Base-by-base conservation (phyloP, 2,329 filamentous ascomycete genomes). In the Colletotrichum cereale region DNA sequence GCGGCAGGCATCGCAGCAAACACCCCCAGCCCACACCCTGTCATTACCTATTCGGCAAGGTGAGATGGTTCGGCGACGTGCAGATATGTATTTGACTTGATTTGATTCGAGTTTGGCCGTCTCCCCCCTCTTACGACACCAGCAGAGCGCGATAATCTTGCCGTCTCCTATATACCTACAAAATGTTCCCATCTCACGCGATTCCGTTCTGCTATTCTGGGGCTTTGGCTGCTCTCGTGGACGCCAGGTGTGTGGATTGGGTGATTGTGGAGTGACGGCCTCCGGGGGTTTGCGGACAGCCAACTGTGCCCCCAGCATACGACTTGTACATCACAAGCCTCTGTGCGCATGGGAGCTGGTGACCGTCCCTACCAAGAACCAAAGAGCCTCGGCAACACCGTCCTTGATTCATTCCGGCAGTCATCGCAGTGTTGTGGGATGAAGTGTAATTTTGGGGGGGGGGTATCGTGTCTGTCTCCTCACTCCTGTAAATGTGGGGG, bases 391-490 rank as follows among this genome's bases (percentile, higher is more conserved):
- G 5, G 3, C 16, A 24, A 36, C 18, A 29, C 21, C 21, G 34
- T 31, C 34, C 24, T 44, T 29, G 26, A 26, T 24, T 21, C n/a
- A 26, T 24, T 21, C n/a, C 55, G 36, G 16, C 34, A 29, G 24
- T 14, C 44, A 38, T 29, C 57, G 29, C 52, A 12, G 38, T 26
- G 40, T 3, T 44, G 31, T 36, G 31, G 52, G 60, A 64, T 72
- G 69, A 69, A 72, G 69, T 69, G 69, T 69, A 69, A 52, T 72
- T 72, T 57, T 69, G 53, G 65, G 71, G 70, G 72, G 72, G 71
- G 72, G 72, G 72, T 74, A 74, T 74, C 72, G 70, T 74, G 57
- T 73, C 66, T 68, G 58, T 69, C 64, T 63, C 50, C 61, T 55
- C 61, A 63, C 48, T 53, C 57, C 56, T 62, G 58, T 68, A 50